Evolutionary conservation across 2,329 filamentous ascomycete genomes (phyloP), one percentile per base, ranked within the genome.

Genomic region (Diaporthe vaccinii): DNA sequence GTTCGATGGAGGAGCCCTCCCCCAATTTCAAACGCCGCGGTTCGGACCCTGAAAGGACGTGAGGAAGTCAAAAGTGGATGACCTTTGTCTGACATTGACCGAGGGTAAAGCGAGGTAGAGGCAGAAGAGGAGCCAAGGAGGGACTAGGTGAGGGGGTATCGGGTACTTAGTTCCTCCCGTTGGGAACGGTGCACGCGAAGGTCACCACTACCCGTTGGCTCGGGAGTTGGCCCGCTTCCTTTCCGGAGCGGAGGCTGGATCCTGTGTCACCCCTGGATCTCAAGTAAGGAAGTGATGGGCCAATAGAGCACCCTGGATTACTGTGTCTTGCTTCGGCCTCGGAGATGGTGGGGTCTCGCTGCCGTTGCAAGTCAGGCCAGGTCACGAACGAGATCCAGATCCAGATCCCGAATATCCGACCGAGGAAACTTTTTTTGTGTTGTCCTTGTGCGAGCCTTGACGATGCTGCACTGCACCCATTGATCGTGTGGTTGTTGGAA

Each of bases 31-130:
- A 68, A 53, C 20, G 62, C 62, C 62, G 46, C 46, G 62, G 46
- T 68, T 68, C 62, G 62, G 65, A 53, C 46, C 31, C 34, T 36
- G n/a, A 68, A 51, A 12, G 46, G 65, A 53, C 31, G 22, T 7
- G 5, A 39, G 65, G 46, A 68, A 68, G 65, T 22, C 3, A 8
- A 53, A 68, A 68, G 65, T 68, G 65, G 65, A 68, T 68, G 65
- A 68, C 65, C 46, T 68, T 39, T 68, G 46, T 68, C 65, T 68
- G 62, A 68, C 62, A 68, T 39, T 68, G 65, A 68, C 65, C 65
- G 65, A 68, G 65, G 65, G 44, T 68, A 68, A 25, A 51, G 41
- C 28, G 10, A 49, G 28, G 25, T 2, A 31, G 5, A 20, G 25
- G n/a, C 28, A 22, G 28, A 14, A n/a, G 58, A 25, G 58, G 58